phyloP scores from a whole-genome alignment of 2,329 filamentous ascomycete genomes.

The Stagonosporopsis tanaceti region DNA sequence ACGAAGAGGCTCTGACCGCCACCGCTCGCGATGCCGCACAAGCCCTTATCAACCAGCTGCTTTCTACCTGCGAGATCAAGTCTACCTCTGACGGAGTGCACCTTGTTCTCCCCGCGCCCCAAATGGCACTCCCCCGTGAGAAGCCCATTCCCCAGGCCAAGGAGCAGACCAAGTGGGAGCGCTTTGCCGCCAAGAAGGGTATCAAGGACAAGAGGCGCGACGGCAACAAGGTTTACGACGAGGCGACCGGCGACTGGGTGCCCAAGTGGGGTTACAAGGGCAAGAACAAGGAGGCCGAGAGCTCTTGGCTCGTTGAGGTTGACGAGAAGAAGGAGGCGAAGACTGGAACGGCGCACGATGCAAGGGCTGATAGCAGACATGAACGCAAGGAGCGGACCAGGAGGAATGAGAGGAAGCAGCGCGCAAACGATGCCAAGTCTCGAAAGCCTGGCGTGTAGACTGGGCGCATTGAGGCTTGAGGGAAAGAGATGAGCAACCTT shows the following conservation, averaged over 20 bases:
- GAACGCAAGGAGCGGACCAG: conserved; percentile 61
- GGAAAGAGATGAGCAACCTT: conserved; percentile 20
- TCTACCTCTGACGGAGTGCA: conserved; percentile 75
- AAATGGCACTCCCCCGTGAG: conserved; percentile 82
- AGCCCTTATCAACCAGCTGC: conserved; percentile 90
- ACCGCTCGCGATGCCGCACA: conserved; percentile 90
- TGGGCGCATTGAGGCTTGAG: conserved; percentile 21
- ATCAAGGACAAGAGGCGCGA: conserved; percentile 89
- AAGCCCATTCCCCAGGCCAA: conserved; percentile 87
- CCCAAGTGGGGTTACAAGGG: conserved; percentile 95
- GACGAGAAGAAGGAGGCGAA: conserved; percentile 75
- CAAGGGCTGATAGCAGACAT: conserved; percentile 66
- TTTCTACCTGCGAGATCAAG: conserved; percentile 83
- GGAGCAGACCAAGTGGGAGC: conserved; percentile 90
- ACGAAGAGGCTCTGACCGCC: conserved; percentile 73
- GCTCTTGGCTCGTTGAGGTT: conserved; percentile 92
- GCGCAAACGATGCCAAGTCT: conserved; percentile 69
- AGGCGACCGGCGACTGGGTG: conserved; percentile 85
- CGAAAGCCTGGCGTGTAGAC: conserved; percentile 57
- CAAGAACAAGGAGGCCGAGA: conserved; percentile 82
- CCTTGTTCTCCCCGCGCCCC: conserved; percentile 75
- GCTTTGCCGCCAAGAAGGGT: conserved; percentile 95
- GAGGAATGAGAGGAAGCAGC: conserved; percentile 54
- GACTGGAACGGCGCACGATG: conserved; percentile 65
- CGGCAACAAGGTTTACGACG: conserved; percentile 83